Conservation (phyloP, 2,329 filamentous ascomycete genomes). For the Fonsecaea monophora region DNA sequence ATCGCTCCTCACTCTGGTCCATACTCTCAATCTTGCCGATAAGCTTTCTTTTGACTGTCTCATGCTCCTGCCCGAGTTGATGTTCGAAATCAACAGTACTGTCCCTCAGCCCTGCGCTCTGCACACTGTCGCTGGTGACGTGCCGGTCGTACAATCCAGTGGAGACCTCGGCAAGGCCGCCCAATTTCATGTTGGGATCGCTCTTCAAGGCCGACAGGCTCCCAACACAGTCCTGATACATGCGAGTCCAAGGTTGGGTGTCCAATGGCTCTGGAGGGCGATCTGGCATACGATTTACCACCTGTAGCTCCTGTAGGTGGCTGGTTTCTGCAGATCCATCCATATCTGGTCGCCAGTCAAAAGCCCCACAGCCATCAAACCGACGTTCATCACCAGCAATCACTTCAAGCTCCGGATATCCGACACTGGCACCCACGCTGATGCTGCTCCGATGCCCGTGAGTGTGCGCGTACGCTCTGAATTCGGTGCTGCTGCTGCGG, state of each 20-base stretch:
- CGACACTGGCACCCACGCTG: conserved; percentile 31
- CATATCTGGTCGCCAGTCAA: conserved; percentile 11
- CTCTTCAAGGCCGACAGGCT: conserved; percentile 34
- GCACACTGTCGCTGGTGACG: conserved; percentile 2
- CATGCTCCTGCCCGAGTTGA: conserved; percentile 27
- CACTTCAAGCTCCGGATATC: conserved; percentile 39
- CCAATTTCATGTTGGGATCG: conserved; percentile 21
- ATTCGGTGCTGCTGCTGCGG: conserved; percentile 35
- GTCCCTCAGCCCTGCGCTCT: conserved; percentile 21
- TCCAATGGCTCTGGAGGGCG: conserved; percentile 8
- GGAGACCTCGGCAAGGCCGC: conserved; percentile 9
- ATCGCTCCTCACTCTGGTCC: neutral
- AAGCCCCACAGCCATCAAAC: neutral
- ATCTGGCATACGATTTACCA: neutral
- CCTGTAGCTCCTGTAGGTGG: conserved; percentile 3
- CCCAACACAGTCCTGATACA: conserved; percentile 33
- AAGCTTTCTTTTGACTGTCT: conserved; percentile 22
- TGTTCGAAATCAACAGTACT: conserved; percentile 29
- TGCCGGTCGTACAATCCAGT: conserved; percentile 9
- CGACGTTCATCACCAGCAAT: conserved; percentile 28
- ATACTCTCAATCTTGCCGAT: conserved; percentile 30
- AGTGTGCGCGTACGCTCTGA: conserved; percentile 29
- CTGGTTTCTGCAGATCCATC: conserved; percentile 14
- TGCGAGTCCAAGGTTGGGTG: conserved; percentile 25
- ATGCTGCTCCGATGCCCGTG: conserved; percentile 38